Evolutionary conservation across 2,329 filamentous ascomycete genomes (phyloP).

Genomic region (Scytalidium lignicola): DNA sequence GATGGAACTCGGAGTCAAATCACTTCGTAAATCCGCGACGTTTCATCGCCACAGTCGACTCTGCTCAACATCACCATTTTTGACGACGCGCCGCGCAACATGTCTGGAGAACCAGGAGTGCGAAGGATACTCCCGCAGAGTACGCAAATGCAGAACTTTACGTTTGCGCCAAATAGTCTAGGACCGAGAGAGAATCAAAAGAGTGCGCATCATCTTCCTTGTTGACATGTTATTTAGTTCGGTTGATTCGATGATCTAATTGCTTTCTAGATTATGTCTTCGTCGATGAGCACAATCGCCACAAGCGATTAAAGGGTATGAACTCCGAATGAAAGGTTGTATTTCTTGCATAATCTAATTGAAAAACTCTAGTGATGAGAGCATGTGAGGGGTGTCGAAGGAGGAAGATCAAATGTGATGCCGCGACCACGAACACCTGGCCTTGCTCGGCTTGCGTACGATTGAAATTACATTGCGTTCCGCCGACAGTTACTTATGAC

Average conservation of each 20-base stretch:
- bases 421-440: slow-evolving; percentile 95
- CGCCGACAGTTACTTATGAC: slow-evolving; percentile 48
- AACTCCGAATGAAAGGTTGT: background rate
- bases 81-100: slow-evolving; percentile 27
- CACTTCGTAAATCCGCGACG: slow-evolving; percentile 1
- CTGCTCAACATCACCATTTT: slow-evolving; percentile 5
- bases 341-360: slow-evolving; percentile 7
- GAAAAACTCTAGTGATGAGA: slow-evolving; percentile 71
- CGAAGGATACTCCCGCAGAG: slow-evolving; percentile 62
- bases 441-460: slow-evolving; percentile 91
- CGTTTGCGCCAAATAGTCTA: slow-evolving; percentile 63
- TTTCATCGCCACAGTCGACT: slow-evolving; percentile 1
- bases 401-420: slow-evolving; percentile 97
- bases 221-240: background rate
- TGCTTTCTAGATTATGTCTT: slow-evolving; percentile 82
- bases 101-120: slow-evolving; percentile 59
- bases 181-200: slow-evolving; percentile 74
- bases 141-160: slow-evolving; percentile 68
- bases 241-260: slow-evolving; percentile 23
- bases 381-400: slow-evolving; percentile 92
- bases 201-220: slow-evolving; percentile 49
- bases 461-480: slow-evolving; percentile 87
- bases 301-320: slow-evolving; percentile 90
- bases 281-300: slow-evolving; percentile 96
- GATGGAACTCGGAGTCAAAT: background rate